Percentiles rank a stretch among this genome's conserved stretches.
phyloP scores from a whole-genome alignment of 2,329 filamentous ascomycete genomes.

The Aspergillus eucalypticola region DNA sequence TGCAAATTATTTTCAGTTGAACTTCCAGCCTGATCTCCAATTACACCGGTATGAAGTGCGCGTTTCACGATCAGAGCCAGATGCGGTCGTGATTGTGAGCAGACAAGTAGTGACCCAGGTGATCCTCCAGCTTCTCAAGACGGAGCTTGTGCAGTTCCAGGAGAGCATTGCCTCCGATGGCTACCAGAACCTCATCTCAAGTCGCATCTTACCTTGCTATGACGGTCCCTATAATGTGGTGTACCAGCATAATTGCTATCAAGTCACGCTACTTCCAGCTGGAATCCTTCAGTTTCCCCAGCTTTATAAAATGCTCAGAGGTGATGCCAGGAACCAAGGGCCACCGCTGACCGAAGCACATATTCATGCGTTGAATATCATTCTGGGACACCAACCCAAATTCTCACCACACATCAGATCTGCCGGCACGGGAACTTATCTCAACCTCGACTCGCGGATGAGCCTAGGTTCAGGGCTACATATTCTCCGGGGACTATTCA shows the following conservation, averaged over 20 bases:
- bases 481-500: neutral
- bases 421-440: neutral
- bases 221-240: neutral
- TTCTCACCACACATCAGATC: neutral
- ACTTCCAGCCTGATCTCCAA: neutral
- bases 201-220: neutral
- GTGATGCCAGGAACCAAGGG: neutral
- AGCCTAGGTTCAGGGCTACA: neutral
- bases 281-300: neutral
- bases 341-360: neutral
- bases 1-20: neutral
- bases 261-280: neutral
- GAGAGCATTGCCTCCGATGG: neutral
- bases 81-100: neutral
- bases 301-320: neutral
- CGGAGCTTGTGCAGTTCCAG: neutral
- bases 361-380: constrained; percentile 59
- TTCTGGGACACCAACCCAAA: constrained; percentile 43
- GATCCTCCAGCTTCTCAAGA: neutral
- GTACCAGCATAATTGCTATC: neutral
- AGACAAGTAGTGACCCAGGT: neutral
- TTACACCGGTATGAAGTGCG: neutral
- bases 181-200: neutral
- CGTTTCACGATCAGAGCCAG: neutral
- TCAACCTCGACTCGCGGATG: neutral